Percentiles rank a stretch among this genome's conserved stretches.
Evolutionary conservation across 495 filamentous ascomycete genomes (phyloP).

Genomic region (Lasiosphaeria ovina): DNA sequence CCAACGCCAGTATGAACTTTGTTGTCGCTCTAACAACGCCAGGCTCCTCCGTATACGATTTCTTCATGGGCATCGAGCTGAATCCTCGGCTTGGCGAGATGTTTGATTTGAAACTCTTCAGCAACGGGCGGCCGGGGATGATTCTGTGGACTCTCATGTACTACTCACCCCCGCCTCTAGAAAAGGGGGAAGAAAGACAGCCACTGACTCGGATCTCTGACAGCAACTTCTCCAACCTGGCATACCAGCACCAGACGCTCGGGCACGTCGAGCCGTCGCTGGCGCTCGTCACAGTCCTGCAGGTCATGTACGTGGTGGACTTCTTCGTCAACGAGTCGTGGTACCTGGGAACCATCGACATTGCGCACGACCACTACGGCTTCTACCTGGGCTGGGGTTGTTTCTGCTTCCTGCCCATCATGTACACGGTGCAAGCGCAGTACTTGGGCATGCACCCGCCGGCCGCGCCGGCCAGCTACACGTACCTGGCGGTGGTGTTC

Average conservation of each 20-base stretch:
- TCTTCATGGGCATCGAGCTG: slow-evolving; percentile 49
- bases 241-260: slow-evolving; percentile 44
- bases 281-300: slow-evolving; percentile 43
- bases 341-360: slow-evolving; percentile 53
- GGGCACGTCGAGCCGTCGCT: slow-evolving; percentile 48
- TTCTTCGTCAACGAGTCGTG: slow-evolving; percentile 53
- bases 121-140: slow-evolving; percentile 47
- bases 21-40: too few relatives aligned
- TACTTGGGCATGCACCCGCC: slow-evolving; percentile 45
- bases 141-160: slow-evolving; percentile 29
- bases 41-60: slow-evolving; percentile 45
- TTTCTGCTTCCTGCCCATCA: slow-evolving; percentile 42
- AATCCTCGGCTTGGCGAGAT: slow-evolving; percentile 47
- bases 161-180: too few relatives aligned
- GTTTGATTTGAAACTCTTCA: slow-evolving; percentile 53
- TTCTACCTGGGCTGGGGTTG: slow-evolving; percentile 52
- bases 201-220: too few relatives aligned
- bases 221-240: slow-evolving; percentile 43
- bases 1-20: too few relatives aligned
- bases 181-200: too few relatives aligned
- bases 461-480: slow-evolving; percentile 29
- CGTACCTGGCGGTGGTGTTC: slow-evolving; percentile 26
- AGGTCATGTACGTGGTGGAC: slow-evolving; percentile 47
- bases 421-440: slow-evolving; percentile 51
- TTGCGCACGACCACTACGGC: slow-evolving; percentile 52